A percentile compares a stretch with the other conserved stretches of the same genome.
phyloP scores from a whole-genome alignment of 371 early-diverging fungal species.

The Chytridiales sp. region DNA sequence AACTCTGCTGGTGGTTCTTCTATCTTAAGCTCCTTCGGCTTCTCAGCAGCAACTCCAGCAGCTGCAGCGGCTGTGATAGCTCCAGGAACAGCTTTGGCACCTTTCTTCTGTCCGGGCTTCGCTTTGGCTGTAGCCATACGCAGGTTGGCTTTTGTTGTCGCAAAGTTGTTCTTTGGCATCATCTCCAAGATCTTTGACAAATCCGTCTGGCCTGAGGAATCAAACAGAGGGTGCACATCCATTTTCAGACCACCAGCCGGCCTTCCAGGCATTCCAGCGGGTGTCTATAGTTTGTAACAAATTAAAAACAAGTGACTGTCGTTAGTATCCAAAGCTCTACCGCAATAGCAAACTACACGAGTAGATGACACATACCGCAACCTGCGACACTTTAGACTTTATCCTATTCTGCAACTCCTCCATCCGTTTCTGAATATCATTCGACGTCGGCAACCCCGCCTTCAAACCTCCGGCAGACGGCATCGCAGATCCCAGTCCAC shows the following conservation, averaged over 20 bases:
- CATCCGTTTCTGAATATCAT: background rate
- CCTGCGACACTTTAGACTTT: background rate
- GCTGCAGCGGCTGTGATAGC: background rate
- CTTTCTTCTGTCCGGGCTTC: background rate
- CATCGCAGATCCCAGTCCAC: no score
- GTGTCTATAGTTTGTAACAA: background rate
- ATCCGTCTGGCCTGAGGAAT: constrained; percentile 16
- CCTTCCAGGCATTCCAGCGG: background rate
- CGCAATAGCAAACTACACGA: background rate
- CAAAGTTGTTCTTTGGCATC: constrained; percentile 41
- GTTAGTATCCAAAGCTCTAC: background rate
- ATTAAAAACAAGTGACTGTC: background rate
- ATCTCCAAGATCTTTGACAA: constrained; percentile 11
- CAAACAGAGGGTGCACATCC: constrained; percentile 35
- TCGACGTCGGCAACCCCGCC: background rate
- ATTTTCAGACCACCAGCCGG: constrained; percentile 19
- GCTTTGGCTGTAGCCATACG: constrained; percentile 24
- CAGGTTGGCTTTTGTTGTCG: constrained; percentile 58
- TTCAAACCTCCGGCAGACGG: no score
- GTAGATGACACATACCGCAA: background rate
- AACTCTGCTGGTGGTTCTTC: constrained; percentile 37
- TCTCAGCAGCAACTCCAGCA: constrained; percentile 6
- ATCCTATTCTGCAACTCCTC: background rate
- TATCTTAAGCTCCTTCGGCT: constrained; percentile 40
- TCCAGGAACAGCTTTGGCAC: background rate